Conservation (phyloP, 441 rosid species). For the Adansonia gregorii region DNA sequence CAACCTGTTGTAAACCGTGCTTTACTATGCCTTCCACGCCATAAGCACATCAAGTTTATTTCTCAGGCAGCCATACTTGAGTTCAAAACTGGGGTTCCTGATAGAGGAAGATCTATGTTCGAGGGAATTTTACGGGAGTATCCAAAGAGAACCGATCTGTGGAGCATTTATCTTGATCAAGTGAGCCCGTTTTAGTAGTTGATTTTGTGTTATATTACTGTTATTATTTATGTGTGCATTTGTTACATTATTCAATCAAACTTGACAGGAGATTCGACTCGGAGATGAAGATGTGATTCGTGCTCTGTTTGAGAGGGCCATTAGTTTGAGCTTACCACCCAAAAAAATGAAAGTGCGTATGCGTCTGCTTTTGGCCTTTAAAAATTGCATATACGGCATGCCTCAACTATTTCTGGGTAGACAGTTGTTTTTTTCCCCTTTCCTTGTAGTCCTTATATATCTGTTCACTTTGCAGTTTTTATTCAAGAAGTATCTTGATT, state of each 20-base stretch:
- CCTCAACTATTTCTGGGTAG: not conserved
- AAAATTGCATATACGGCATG: not conserved
- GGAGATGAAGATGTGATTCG: constrained; percentile 76
- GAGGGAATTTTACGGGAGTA: constrained; percentile 86
- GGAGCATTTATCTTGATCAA: constrained; percentile 97
- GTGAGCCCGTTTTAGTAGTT: constrained; percentile 42
- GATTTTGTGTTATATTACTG: not conserved
- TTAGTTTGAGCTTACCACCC: constrained; percentile 81
- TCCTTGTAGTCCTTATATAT: constrained; percentile 16
- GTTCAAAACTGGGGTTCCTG: constrained; percentile 89
- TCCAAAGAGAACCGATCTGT: constrained; percentile 93
- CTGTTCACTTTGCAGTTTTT: constrained; percentile 63
- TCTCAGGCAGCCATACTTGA: constrained; percentile 86
- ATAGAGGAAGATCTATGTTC: constrained; percentile 85
- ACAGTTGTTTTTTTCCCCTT: not conserved
- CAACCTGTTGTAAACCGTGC: constrained; percentile 76
- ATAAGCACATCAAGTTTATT: constrained; percentile 84
- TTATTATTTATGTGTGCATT: not conserved
- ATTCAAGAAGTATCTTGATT: constrained; percentile 85
- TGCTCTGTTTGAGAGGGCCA: constrained; percentile 84
- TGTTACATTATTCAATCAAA: constrained; percentile 18
- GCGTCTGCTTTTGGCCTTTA: not conserved
- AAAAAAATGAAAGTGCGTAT: constrained; percentile 79
- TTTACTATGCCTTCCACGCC: constrained; percentile 77
- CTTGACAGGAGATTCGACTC: constrained; percentile 70